Base-by-base conservation (phyloP, 2,329 filamentous ascomycete species). In the Fusarium anthophilum region DNA sequence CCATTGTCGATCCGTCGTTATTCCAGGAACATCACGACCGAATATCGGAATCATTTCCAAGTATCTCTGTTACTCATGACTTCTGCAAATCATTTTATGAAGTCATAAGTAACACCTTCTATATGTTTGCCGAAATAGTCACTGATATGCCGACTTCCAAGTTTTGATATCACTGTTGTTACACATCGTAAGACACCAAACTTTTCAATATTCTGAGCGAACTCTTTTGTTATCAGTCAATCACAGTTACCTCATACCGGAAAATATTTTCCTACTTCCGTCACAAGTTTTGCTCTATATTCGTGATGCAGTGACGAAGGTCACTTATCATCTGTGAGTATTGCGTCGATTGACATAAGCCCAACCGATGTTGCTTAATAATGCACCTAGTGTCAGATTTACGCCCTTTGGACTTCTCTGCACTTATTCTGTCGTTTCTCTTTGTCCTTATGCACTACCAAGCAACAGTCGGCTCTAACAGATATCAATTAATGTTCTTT, bases 351-450 rank as follows among this genome's bases (percentile, higher is more conserved):
- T 35, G 28, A 18, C 30, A 26, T 18, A 13, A 50, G 30, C 39
- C n/a, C n/a, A 26, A 2, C 24, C 6, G 1, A 24, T 11, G n/a
- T 11, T 55, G 66, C 64, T 69, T 69, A 69, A 68, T 69, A 69
- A 69, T 63, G 24, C 38, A 26, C 8, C 2, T 39, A 51, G 26
- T 51, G 50, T 69, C 65, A 63, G 38, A 17, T 8, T 38, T 8
- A 53, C 65, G 65, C 65, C 66, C 28, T 69, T 53, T 26, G 9
- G n/a, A 38, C 12, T 24, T 12, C 8, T 58, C 10, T 32, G 5
- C 18, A 24, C 32, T 22, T 26, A 45, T 61, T 35, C 11, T 41
- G 7, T 4, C 12, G 7, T 4, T 11, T 26, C 48, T 53, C n/a
- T 53, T 53, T 26, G 12, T 35, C 17, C 17, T 35, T 15, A 2